phyloP scores from a whole-genome alignment of 257 asterid species.

The Gentiana macrophylla region DNA sequence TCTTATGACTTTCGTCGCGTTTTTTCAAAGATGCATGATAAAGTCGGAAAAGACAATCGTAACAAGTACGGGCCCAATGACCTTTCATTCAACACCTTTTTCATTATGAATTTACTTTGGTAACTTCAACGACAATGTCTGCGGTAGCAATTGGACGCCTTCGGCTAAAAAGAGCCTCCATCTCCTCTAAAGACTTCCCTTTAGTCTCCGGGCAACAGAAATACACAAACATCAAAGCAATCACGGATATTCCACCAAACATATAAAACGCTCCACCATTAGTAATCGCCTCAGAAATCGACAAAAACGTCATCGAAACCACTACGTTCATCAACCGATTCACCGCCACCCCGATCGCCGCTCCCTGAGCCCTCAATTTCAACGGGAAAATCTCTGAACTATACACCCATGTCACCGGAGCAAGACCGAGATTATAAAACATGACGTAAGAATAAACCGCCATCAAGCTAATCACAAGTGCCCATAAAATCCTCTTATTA shows the following conservation, averaged over 20 bases:
- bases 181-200: constrained; percentile 58
- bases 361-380: constrained; percentile 54
- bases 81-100: no score
- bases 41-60: no score
- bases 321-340: constrained; percentile 72
- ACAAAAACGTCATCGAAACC: constrained; percentile 54
- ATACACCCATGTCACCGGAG: constrained; percentile 82
- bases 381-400: constrained; percentile 62
- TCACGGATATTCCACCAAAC: constrained; percentile 34
- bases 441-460: constrained; percentile 33
- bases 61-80: no score
- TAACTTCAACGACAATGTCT: no score
- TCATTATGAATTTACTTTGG: no score
- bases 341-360: constrained; percentile 49
- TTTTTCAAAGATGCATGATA: no score
- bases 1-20: no score
- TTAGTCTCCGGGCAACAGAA: constrained; percentile 60
- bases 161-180: constrained; percentile 39
- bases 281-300: constrained; percentile 43
- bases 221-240: constrained; percentile 50
- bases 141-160: not conserved
- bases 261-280: constrained; percentile 51
- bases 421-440: constrained; percentile 59
- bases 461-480: constrained; percentile 40
- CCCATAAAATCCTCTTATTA: constrained; percentile 27